Base-by-base conservation (phyloP, 2,329 filamentous ascomycete species). In the Gnomoniopsis sp. region DNA sequence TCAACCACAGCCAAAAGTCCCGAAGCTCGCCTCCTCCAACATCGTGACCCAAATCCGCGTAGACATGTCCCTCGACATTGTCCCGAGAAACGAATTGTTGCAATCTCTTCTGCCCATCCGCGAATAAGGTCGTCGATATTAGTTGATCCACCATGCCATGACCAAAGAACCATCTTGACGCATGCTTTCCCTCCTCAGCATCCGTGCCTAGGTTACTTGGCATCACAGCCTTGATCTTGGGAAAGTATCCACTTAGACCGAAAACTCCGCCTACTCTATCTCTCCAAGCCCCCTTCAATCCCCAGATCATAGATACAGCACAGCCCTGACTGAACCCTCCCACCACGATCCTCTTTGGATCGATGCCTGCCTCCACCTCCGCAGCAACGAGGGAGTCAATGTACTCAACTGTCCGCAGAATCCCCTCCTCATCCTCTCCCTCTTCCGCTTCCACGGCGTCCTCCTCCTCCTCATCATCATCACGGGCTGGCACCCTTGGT, bases 1-100 rank as follows among this genome's bases (percentile, higher is more conserved):
- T 59, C 22, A 59, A 43, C 57, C 57, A 59, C 33, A 59, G 53
- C 57, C 57, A 59, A 6, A 59, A 38, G 22, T 59, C 57, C 15
- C 57, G 57, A 36, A 59, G 4, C 19, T 56, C 53, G 1, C 38
- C 54, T 21, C 30, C 33, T 11, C 57, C 57, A 38, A 59, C 48
- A 12, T 52, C 47, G 23, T 59, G 57, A 19, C 22, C 57, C 17
- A 59, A 41, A 3, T 41, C 38, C 22, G 51, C 52, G 22, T 59
- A 59, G 3, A 59, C 43, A n/a, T 59, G 57, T 6, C 57, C 57
- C 3, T 59, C 57, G 15, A 59, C 47, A 14, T 11, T 48, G 3
- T 56, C 57, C 21, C 49, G 22, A 1, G 36, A 11, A 3, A 59
- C 33, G 41, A 56, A 59, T n/a, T 59, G 47, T 21, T 51, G 57